These are phyloP conservation scores for Byssothecium circinans DNA, from an alignment of 2,329 filamentous ascomycete genomes.

Conservation along the genomic window DNA sequence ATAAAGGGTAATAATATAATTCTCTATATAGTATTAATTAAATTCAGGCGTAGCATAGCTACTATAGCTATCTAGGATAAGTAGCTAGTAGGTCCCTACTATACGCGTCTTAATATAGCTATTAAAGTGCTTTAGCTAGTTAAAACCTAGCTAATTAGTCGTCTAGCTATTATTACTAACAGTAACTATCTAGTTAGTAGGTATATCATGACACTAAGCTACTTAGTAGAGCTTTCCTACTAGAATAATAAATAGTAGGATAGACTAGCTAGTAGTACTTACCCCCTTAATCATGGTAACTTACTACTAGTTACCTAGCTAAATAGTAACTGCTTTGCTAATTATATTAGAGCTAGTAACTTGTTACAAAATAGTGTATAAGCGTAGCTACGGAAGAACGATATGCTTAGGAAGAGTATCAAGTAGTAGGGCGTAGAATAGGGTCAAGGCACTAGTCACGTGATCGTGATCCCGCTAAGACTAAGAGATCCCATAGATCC, in stretches of 20 bases:
- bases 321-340: not conserved
- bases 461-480: too few relatives aligned
- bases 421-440: too few relatives aligned
- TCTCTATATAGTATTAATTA: not conserved
- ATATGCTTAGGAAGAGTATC: too few relatives aligned
- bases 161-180: slow-evolving; percentile 12
- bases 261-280: slow-evolving; percentile 4
- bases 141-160: slow-evolving; percentile 2
- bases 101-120: not conserved
- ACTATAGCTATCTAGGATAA: slow-evolving; percentile 6
- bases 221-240: slow-evolving; percentile 12
- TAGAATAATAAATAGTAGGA: slow-evolving; percentile 8
- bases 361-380: too few relatives aligned
- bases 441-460: too few relatives aligned
- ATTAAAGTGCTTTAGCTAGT: slow-evolving; percentile 9
- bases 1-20: slow-evolving; percentile 6
- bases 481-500: too few relatives aligned
- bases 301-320: slow-evolving; percentile 2
- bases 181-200: slow-evolving; percentile 6
- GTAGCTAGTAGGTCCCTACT: slow-evolving; percentile 1
- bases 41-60: slow-evolving; percentile 4
- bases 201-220: slow-evolving; percentile 17
- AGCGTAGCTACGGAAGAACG: too few relatives aligned
- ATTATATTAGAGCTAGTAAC: not conserved
- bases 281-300: slow-evolving; percentile 8